phyloP scores from a whole-genome alignment of 495 filamentous ascomycete species.

The Penicillium silybi region DNA sequence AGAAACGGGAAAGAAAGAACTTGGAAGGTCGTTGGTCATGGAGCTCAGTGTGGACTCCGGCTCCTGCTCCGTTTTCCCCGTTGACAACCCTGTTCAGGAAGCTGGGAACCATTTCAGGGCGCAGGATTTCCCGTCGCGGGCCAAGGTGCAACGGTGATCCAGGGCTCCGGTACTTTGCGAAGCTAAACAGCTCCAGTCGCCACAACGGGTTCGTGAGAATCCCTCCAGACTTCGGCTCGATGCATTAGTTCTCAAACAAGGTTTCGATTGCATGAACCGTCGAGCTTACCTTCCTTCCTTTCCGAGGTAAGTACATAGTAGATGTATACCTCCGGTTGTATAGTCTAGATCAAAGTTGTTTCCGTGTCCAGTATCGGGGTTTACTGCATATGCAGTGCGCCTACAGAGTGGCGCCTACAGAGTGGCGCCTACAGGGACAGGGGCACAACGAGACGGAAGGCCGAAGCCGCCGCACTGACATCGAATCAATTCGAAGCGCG shows the following conservation, averaged over 20 bases:
- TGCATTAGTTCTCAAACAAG: constrained; percentile 33
- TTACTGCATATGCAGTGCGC: neutral
- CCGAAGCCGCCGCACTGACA: neutral
- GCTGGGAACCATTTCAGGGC: neutral
- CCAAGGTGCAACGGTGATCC: constrained; percentile 16
- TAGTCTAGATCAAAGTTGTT: neutral
- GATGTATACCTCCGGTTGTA: neutral
- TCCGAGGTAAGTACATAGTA: neutral
- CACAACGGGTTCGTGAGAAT: constrained; percentile 18
- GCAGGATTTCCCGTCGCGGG: neutral
- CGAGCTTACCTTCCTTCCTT: neutral
- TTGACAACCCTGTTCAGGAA: constrained; percentile 2
- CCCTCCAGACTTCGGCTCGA: constrained; percentile 31
- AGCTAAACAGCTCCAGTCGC: constrained; percentile 10
- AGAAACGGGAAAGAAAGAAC: constrained; percentile 24
- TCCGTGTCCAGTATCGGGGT: neutral
- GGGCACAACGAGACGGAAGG: neutral
- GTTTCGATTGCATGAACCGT: constrained; percentile 28
- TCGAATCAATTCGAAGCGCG: constrained; percentile 4
- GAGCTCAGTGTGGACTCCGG: neutral
- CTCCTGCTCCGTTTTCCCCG: constrained; percentile 10
- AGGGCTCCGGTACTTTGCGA: constrained; percentile 8
- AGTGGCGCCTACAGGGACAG: constrained; percentile 5
- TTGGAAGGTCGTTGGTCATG: neutral
- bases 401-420: neutral